phyloP scores from a whole-genome alignment of 2,329 filamentous ascomycete species.

The Trichoderma arundinaceum region DNA sequence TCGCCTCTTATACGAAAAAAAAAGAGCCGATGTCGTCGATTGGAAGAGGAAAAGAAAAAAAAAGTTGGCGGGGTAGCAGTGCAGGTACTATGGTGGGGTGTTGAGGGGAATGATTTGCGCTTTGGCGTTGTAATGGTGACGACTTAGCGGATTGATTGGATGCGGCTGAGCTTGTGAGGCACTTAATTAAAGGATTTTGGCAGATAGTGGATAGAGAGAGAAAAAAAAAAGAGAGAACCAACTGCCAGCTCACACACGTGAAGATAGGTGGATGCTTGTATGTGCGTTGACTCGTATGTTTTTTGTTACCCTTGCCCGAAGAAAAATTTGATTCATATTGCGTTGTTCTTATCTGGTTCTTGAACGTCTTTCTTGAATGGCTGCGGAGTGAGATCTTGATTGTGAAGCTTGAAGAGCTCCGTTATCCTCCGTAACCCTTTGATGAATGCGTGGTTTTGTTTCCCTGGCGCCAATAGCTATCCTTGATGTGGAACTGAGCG shows the following conservation, averaged over 20 bases:
- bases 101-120: slow-evolving; percentile 29
- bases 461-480: background rate
- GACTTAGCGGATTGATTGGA: slow-evolving; percentile 20
- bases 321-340: background rate
- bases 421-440: background rate
- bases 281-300: background rate
- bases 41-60: slow-evolving; percentile 21
- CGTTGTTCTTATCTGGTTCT: background rate
- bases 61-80: slow-evolving; percentile 32
- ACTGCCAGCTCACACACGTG: slow-evolving; percentile 3
- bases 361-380: background rate
- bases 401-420: background rate
- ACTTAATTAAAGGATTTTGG: slow-evolving; percentile 1
- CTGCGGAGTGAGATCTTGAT: background rate
- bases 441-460: slow-evolving; percentile 7
- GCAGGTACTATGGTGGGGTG: slow-evolving; percentile 27
- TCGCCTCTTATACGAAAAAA: slow-evolving; percentile 7
- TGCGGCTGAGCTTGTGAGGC: slow-evolving; percentile 3
- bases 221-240: slow-evolving; percentile 7
- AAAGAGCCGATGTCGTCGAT: slow-evolving; percentile 22
- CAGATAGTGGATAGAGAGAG: background rate
- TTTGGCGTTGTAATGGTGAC: slow-evolving; percentile 30
- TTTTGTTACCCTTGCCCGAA: too few relatives aligned
- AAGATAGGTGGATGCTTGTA: background rate
- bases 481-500: background rate